A percentile compares a stretch with the other conserved stretches of the same genome.
phyloP scores from a whole-genome alignment of 176 grass and related monocot species.

The Musa acuminata region DNA sequence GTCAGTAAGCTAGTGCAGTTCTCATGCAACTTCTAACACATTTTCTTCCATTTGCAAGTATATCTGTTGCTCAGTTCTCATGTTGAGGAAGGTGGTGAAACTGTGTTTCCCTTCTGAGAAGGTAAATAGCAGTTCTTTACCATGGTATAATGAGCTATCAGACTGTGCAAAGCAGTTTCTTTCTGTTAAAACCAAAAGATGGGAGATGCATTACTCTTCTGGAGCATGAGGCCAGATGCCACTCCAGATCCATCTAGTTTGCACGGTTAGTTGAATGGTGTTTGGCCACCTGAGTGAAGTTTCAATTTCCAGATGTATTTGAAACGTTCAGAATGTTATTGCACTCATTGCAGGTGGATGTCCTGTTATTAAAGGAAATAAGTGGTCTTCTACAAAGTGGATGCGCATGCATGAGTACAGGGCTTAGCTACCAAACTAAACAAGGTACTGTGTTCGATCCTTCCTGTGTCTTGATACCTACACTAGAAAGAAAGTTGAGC shows the following conservation, averaged over 20 bases:
- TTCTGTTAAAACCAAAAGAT: constrained; percentile 43
- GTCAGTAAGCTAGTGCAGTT: no score
- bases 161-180: constrained; percentile 64
- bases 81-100: no score
- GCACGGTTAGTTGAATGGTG: constrained; percentile 50
- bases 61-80: no score
- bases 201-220: no score
- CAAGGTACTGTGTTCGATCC: not conserved
- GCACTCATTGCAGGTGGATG: constrained; percentile 53
- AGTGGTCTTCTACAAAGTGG: constrained; percentile 97
- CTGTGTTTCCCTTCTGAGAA: no score
- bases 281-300: not conserved
- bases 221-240: constrained; percentile 61
- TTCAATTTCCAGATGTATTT: not conserved
- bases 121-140: no score
- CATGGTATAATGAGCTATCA: constrained; percentile 56
- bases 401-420: constrained; percentile 74
- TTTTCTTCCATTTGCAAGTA: no score
- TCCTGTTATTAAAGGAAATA: constrained; percentile 73
- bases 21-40: no score
- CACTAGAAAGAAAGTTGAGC: no score
- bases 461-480: no score
- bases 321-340: constrained; percentile 8
- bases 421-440: constrained; percentile 24
- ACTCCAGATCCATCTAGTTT: constrained; percentile 61